A percentile compares a stretch with the other conserved stretches of the same genome.
Conservation (phyloP, 345 rosid species). For the Eucalyptus regnans region DNA sequence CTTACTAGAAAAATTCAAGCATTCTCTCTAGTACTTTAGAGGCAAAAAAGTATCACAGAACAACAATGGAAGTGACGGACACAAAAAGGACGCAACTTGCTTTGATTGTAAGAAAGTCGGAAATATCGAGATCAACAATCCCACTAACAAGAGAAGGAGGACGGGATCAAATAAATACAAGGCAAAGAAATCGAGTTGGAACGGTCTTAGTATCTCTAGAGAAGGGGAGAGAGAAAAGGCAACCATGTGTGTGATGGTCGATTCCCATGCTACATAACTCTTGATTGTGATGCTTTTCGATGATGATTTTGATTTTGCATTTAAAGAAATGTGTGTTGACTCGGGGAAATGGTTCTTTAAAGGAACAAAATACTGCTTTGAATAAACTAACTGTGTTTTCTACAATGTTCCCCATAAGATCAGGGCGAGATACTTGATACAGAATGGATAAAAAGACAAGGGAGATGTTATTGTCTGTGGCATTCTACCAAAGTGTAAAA, state of each 20-base stretch:
- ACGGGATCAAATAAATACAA: too few species aligned
- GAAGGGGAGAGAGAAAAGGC: too few species aligned
- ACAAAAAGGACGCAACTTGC: background rate
- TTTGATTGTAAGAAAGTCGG: background rate
- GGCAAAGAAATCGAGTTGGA: background rate
- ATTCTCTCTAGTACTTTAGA: too few species aligned
- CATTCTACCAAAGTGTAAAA: background rate
- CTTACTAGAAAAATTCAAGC: too few species aligned
- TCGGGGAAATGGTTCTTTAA: too few species aligned
- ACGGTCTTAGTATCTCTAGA: too few species aligned
- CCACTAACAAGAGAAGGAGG: background rate
- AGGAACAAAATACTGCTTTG: background rate
- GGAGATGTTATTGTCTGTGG: background rate
- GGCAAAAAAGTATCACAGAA: too few species aligned
- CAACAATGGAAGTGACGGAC: too few species aligned
- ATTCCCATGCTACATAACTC: background rate
- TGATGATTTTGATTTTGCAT: background rate
- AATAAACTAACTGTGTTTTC: background rate
- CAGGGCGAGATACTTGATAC: background rate
- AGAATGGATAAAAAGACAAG: background rate
- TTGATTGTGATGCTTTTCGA: background rate
- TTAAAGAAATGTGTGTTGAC: background rate
- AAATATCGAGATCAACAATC: background rate
- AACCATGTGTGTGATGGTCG: too few species aligned
- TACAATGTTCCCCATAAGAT: background rate